Base-by-base conservation (phyloP, 2,329 filamentous ascomycete species). In the Cercospora sp. region DNA sequence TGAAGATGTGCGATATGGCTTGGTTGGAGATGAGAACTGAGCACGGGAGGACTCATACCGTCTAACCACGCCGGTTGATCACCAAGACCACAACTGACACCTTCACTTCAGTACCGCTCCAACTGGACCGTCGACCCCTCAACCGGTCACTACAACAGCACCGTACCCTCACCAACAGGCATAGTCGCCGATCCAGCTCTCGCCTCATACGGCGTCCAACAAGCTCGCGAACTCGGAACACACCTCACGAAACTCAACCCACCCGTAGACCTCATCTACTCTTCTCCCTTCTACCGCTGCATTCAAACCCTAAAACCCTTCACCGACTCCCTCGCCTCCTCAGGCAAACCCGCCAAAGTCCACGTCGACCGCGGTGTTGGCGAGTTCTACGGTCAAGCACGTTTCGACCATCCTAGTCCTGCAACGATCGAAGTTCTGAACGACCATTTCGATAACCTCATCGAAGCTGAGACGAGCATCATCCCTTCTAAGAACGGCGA, bases 331-430 rank as follows among this genome's bases (percentile, higher is more conserved):
- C 82, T 87, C 81, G 60, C 76, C 80, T 67, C 67, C 66, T 66
- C 70, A 33, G 68, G 69, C 30, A 65, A 70, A 28, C 69, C 57
- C 5, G 26, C 71, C 16, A 64, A 66, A 18, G 72, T 79, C 59
- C 72, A 76, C 48, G 70, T 83, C 75, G 67, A 83, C 77, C 73
- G 82, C 73, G 70, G 83, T 75, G 72, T 85, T 74, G 80, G 92
- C 69, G 95, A 99, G 82, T 98, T 95, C 90, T 98, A 95, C 78
- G 95, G 95, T 28, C 85, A 88, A 59, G 93, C 94, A 16, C 88
- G 89, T 68, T 97, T 97, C 79, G 86, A 91, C 64, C 95, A 98
- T 76, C 95, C 95, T 0, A 84, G 86, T 16, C 93, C 94, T 2
- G 92, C 93, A 2, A 80, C 86, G 3, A 81, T 89, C 13, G 74